Evolutionary conservation across 2,329 filamentous ascomycete species (phyloP), one percentile per base, ranked within the genome.

Genomic region (Ophiostoma perfectum): DNA sequence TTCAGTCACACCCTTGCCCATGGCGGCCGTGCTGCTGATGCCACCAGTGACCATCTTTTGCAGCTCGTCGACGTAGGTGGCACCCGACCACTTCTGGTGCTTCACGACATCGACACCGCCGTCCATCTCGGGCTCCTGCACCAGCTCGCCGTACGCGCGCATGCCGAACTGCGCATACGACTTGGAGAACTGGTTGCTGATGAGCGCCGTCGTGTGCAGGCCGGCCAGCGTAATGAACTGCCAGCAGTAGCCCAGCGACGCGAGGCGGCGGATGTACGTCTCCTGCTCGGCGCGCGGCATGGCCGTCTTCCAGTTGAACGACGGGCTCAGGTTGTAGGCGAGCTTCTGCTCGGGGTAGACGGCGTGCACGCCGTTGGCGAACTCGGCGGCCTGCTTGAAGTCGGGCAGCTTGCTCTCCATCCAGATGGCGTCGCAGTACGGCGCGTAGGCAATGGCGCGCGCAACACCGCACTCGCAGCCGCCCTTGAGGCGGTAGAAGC

Each of bases 191-290:
- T 89, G 88, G 81, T 98, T 88, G 75, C 89, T 90, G 81, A 97
- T 96, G 67, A 99, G 87, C 49, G 94, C 95, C 4, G 92, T 97
- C 71, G 92, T 96, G 84, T 99, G 95, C 77, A 99, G 85, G 73
- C 95, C 95, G 5, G 94, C 95, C 64, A 99, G 87, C n/a, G 95
- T 99, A 83, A 99, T 99, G 84, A 99, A 99, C 80, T 99, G 95
- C 95, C 95, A 99, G 87, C 92, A 96, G 86, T 99, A 99, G 72
- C 95, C 95, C 65, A 99, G 86, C 71, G 82, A 76, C 70, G 89
- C 93, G 55, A 99, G 90, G 58, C 95, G 91, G 72, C 88, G 83
- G 82, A 99, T 99, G 82, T 98, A 99, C 27, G 95, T 99, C 82
- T 97, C 92, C 81, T 99, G 95, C 78, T 98, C 94, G 67, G 86